Evolutionary conservation across 2,329 filamentous ascomycete genomes (phyloP).

Genomic region (Coniochaeta sp.): DNA sequence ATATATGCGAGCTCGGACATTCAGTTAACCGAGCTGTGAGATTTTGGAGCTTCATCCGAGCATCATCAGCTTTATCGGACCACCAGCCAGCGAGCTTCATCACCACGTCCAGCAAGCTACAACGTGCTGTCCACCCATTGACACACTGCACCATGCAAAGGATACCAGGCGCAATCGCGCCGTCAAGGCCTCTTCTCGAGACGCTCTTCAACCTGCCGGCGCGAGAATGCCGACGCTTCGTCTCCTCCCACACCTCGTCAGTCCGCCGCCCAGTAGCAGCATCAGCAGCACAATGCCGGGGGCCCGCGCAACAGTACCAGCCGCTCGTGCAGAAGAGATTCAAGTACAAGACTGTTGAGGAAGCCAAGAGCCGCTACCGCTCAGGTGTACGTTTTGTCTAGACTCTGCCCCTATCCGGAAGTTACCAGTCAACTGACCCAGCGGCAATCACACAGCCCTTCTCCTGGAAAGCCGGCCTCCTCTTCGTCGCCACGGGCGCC

Average conservation of each 20-base stretch:
- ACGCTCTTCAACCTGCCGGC: slow-evolving; percentile 21
- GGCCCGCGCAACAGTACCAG: slow-evolving; percentile 12
- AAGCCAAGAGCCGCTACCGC: slow-evolving; percentile 50
- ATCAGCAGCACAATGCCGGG: slow-evolving; percentile 7
- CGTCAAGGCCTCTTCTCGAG: slow-evolving; percentile 27
- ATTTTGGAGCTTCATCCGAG: slow-evolving; percentile 1
- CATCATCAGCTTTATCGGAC: neutral
- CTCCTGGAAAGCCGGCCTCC: slow-evolving; percentile 80
- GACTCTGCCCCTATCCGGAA: neutral
- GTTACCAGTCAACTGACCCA: neutral
- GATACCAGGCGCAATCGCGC: slow-evolving; percentile 31
- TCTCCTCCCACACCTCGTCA: slow-evolving; percentile 21
- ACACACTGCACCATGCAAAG: slow-evolving; percentile 1
- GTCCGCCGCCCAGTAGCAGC: slow-evolving; percentile 14
- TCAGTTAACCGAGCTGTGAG: neutral
- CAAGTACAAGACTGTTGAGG: slow-evolving; percentile 47
- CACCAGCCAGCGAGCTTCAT: neutral
- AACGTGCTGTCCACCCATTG: neutral
- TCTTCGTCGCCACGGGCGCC: slow-evolving; percentile 75
- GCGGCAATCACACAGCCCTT: slow-evolving; percentile 63
- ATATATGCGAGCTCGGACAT: neutral
- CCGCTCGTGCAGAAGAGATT: slow-evolving; percentile 27
- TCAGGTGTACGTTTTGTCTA: slow-evolving; percentile 37
- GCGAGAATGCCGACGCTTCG: slow-evolving; percentile 34
- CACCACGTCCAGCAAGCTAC: neutral